Evolutionary conservation across 192 early-diverging fungal genomes (phyloP).

Genomic region (Coemansia sp.): DNA sequence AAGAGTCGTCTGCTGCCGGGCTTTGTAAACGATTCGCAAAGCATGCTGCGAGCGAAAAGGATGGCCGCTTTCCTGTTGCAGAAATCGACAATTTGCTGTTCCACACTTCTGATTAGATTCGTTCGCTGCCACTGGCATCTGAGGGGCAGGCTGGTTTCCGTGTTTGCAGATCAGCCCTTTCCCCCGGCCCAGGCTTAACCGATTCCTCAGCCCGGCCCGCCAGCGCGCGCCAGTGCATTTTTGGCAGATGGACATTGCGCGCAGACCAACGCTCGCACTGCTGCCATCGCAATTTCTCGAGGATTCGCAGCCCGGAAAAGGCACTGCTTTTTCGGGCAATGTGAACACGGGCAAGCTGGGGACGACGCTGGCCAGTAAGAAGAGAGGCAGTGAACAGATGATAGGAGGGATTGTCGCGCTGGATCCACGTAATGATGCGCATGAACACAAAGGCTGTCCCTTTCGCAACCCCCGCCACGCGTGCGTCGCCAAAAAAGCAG

Average conservation of each 20-base stretch:
- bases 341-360: not conserved
- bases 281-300: not conserved
- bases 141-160: not conserved
- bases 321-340: not conserved
- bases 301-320: not conserved
- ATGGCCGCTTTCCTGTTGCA: not conserved
- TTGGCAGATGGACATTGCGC: not conserved
- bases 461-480: not conserved
- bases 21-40: not conserved
- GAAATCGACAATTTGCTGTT: no score
- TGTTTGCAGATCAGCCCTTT: constrained; percentile 11
- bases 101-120: constrained; percentile 2
- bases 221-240: no score
- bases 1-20: not conserved
- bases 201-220: no score
- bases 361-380: not conserved
- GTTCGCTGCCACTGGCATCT: not conserved
- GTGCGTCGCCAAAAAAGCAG: not conserved
- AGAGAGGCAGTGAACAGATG: not conserved
- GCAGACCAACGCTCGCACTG: not conserved
- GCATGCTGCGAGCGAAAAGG: not conserved
- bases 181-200: no score
- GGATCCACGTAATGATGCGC: constrained; percentile 4
- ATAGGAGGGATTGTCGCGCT: not conserved
- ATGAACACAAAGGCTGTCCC: not conserved